Evolutionary conservation across 441 rosid species (phyloP).

Genomic region (Arabidopsis hybrid): DNA sequence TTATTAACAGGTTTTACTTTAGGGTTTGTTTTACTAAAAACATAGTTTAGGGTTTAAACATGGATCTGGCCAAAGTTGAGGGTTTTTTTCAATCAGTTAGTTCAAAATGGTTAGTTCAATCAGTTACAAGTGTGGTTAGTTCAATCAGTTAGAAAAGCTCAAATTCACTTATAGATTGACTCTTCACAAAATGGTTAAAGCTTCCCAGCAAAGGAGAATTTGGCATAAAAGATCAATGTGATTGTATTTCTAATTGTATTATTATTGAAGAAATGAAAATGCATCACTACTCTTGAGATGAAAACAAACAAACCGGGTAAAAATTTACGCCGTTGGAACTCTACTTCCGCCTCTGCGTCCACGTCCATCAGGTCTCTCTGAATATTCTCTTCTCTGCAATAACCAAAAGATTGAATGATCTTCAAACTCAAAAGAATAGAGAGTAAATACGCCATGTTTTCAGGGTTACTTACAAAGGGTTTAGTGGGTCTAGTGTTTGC

Average conservation of each 20-base stretch:
- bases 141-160: neutral
- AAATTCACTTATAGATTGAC: neutral
- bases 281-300: slow-evolving; percentile 14
- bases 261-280: slow-evolving; percentile 56
- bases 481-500: slow-evolving; percentile 33
- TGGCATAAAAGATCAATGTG: slow-evolving; percentile 52
- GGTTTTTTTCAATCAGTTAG: no score
- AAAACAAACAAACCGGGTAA: slow-evolving; percentile 13
- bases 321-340: slow-evolving; percentile 13
- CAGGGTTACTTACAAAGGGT: slow-evolving; percentile 34
- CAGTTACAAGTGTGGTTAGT: neutral
- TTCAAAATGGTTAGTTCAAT: no score
- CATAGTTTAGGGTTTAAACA: no score
- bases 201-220: slow-evolving; percentile 47
- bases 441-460: neutral
- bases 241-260: slow-evolving; percentile 45
- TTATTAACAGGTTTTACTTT: no score
- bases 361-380: slow-evolving; percentile 43
- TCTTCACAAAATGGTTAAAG: slow-evolving; percentile 32
- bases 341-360: slow-evolving; percentile 59
- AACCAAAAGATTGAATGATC: slow-evolving; percentile 14
- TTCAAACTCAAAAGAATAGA: neutral
- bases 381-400: slow-evolving; percentile 39
- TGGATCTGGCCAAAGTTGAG: no score
- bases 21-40: no score